phyloP scores from a whole-genome alignment of 1,284 basidiomycete species.

The Cutaneotrichosporon arboriforme region DNA sequence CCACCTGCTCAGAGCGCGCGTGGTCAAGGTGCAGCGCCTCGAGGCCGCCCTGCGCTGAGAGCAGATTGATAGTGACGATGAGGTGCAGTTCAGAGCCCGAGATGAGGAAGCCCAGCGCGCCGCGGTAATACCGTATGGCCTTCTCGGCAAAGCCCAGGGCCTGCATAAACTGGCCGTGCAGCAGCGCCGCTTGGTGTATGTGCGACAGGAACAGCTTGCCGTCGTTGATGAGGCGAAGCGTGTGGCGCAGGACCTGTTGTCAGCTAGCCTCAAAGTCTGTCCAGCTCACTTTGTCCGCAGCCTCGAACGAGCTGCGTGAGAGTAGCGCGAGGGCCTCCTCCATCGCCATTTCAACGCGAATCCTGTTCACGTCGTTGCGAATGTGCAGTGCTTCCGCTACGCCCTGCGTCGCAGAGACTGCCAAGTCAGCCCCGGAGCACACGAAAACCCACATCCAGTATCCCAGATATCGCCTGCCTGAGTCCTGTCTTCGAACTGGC shows the following conservation, averaged over 20 bases:
- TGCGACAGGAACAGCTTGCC: constrained; percentile 23
- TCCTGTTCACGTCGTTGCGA: constrained; percentile 19
- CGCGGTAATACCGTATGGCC: constrained; percentile 31
- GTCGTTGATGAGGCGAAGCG: constrained; percentile 16
- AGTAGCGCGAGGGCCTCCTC: constrained; percentile 34
- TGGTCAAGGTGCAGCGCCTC: constrained; percentile 9
- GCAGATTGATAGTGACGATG: constrained; percentile 28
- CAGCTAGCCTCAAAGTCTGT: background rate
- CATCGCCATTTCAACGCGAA: constrained; percentile 35
- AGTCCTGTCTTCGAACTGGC: constrained; percentile 21
- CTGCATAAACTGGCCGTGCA: constrained; percentile 37
- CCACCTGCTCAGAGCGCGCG: constrained; percentile 3
- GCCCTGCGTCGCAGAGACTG: constrained; percentile 29
- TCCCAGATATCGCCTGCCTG: constrained; percentile 40
- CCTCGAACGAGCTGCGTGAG: constrained; percentile 25
- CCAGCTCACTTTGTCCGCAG: constrained; percentile 24
- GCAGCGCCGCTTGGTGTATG: constrained; percentile 30
- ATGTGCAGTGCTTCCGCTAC: constrained; percentile 16
- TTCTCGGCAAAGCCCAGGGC: constrained; percentile 21
- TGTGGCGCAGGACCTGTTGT: constrained; percentile 20
- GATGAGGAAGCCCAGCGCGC: constrained; percentile 21
- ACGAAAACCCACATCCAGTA: constrained; percentile 30
- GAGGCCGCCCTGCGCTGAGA: constrained; percentile 22
- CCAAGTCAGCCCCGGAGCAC: background rate
- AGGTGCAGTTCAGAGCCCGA: constrained; percentile 35